Conservation (phyloP, 805 yeast genomes). For the Nakazawaea molendinolei region DNA sequence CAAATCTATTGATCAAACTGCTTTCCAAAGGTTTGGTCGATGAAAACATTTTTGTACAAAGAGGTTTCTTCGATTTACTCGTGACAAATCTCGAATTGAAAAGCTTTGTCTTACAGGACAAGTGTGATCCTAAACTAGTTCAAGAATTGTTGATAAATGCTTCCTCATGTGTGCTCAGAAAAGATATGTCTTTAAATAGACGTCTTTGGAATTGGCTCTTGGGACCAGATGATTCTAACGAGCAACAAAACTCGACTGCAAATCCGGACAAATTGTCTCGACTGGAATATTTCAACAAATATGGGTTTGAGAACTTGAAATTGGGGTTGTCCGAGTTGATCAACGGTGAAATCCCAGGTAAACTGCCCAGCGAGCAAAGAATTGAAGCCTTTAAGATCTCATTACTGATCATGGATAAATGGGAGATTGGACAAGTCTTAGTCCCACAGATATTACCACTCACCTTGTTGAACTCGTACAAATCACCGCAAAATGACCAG, state of each 20-base stretch:
- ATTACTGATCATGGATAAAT: constrained; percentile 76
- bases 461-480: constrained; percentile 42
- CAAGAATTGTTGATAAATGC: constrained; percentile 56
- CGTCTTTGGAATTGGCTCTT: constrained; percentile 90
- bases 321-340: constrained; percentile 49
- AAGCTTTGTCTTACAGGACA: constrained; percentile 45
- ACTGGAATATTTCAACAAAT: constrained; percentile 50
- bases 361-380: constrained; percentile 23
- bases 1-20: constrained; percentile 73
- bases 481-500: constrained; percentile 30
- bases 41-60: constrained; percentile 66
- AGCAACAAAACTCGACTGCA: neutral
- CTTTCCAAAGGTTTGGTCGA: constrained; percentile 60
- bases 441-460: constrained; percentile 69
- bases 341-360: constrained; percentile 20
- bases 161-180: constrained; percentile 61
- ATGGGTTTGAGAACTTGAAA: constrained; percentile 46
- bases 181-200: constrained; percentile 92
- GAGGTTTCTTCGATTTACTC: constrained; percentile 84
- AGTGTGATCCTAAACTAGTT: constrained; percentile 48
- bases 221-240: constrained; percentile 57
- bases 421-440: constrained; percentile 84
- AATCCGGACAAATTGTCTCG: constrained; percentile 21
- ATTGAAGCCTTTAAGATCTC: constrained; percentile 58
- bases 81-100: constrained; percentile 60